Base-by-base conservation (phyloP, 2,329 filamentous ascomycete genomes). In the Colletotrichum graminicola region DNA sequence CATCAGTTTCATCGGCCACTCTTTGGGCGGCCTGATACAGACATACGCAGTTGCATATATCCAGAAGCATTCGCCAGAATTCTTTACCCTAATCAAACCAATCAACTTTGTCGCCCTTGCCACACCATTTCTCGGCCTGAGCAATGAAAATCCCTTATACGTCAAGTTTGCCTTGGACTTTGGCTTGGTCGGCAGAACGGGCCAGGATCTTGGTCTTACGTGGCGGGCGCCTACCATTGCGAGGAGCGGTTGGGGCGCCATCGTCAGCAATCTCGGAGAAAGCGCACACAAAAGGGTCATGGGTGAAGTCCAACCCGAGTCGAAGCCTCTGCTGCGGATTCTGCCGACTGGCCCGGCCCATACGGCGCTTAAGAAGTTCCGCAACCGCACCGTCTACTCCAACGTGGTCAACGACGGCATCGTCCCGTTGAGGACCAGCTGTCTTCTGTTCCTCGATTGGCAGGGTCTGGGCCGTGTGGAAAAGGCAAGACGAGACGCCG, bases 401-500 rank as follows among this genome's bases (percentile, higher is more conserved):
- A 98, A 98, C 77, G 95, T 98, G 16, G 95, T 98, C 75, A 98
- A 98, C 78, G 95, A 98, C 81, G 95, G 95, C 3, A 98, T 99
- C 75, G 96, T 99, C 5, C 96, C 96, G 3, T 84, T 99, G 43
- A 90, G 96, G 29, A 99, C 96, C 5, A 98, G 95, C 74, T 99
- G 95, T 80, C 85, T 99, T n/a, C 83, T 99, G 7, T 99, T 99
- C 77, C 84, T 99, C 1, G 96, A 99, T 79, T 99, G 96, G 96
- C 93, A 95, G 81, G 96, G 96, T 0, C 84, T 99, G 4, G 95
- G 93, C 6, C 92, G 94, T 49, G 96, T 99, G 1, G 94, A 98
- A 75, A 99, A 99, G 81, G 95, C 96, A 14, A 89, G 95, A 29
- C 86, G 96, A 79, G 95, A 97, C 79, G 97, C 95, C 72, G 95